These are phyloP conservation scores for Lecanicillium sp. DNA, from an alignment of 2,329 filamentous ascomycete genomes.

Conservation along the genomic window DNA sequence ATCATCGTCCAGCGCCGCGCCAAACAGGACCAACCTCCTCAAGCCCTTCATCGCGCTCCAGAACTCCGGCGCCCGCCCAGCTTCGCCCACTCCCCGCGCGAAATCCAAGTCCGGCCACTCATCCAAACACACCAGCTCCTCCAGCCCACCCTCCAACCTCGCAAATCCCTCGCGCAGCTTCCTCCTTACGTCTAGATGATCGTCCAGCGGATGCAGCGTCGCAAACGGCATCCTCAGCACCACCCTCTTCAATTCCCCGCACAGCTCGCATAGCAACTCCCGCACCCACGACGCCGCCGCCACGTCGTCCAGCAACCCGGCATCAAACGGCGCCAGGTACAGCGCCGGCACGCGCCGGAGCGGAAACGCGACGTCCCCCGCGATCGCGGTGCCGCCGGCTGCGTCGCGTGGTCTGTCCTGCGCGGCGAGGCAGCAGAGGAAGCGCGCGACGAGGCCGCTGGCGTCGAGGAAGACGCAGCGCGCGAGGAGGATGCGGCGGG, in stretches of 20 bases:
- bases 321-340: conserved; percentile 34
- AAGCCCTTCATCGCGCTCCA: conserved; percentile 40
- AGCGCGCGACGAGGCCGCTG: background rate
- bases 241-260: conserved; percentile 36
- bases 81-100: background rate
- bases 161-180: conserved; percentile 41
- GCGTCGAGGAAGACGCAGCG: conserved; percentile 33
- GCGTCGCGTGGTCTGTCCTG: background rate
- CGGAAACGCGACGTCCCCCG: conserved; percentile 15
- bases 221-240: conserved; percentile 44
- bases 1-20: conserved; percentile 30
- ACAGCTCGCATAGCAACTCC: conserved; percentile 36
- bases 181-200: conserved; percentile 33
- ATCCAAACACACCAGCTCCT: conserved; percentile 42
- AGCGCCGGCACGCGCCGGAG: conserved; percentile 33
- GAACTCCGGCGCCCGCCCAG: conserved; percentile 21
- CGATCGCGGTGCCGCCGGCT: background rate
- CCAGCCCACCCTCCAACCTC: conserved; percentile 32
- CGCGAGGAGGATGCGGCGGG: conserved; percentile 28
- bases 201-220: conserved; percentile 35
- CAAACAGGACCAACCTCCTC: conserved; percentile 37
- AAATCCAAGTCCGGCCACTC: conserved; percentile 32
- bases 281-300: conserved; percentile 34
- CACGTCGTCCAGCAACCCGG: conserved; percentile 31
- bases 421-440: background rate